Conservation (phyloP, 352 stramenopile species). For the Phytophthora citrophthora region DNA sequence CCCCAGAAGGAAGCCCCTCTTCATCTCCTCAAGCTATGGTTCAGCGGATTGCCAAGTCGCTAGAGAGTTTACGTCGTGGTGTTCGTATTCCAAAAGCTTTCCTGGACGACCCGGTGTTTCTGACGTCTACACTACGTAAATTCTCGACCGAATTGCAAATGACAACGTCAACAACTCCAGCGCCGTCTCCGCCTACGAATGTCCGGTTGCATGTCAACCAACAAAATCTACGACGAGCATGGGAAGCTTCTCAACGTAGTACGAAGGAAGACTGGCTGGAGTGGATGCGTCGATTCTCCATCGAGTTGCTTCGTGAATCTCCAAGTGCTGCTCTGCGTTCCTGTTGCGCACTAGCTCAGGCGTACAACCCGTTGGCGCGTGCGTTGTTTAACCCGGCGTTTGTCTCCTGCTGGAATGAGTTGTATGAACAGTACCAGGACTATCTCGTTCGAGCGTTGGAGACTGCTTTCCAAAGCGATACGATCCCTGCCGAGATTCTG, state of each 20-base stretch:
- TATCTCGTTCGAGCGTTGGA: slow-evolving; percentile 95
- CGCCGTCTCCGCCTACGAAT: slow-evolving; percentile 51
- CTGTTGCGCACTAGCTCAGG: slow-evolving; percentile 94
- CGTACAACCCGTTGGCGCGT: slow-evolving; percentile 96
- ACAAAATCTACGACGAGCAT: slow-evolving; percentile 91
- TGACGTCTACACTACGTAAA: slow-evolving; percentile 46
- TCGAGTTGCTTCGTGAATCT: slow-evolving; percentile 97
- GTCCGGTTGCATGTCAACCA: slow-evolving; percentile 93
- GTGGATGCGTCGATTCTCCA: slow-evolving; percentile 97
- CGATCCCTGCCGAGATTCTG: slow-evolving; percentile 96
- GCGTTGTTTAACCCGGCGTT: slow-evolving; percentile 99
- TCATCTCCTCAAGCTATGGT: slow-evolving; percentile 54
- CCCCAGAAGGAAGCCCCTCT: slow-evolving; percentile 15
- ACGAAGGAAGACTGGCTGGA: slow-evolving; percentile 96
- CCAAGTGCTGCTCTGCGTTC: slow-evolving; percentile 94
- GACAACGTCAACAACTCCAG: slow-evolving; percentile 34
- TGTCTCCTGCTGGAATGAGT: slow-evolving; percentile 98
- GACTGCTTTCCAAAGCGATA: slow-evolving; percentile 93
- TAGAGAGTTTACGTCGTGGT: slow-evolving; percentile 62
- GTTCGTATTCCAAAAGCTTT: slow-evolving; percentile 53
- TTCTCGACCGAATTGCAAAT: slow-evolving; percentile 46
- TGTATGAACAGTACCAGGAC: slow-evolving; percentile 94
- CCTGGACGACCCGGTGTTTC: slow-evolving; percentile 60
- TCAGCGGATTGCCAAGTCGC: slow-evolving; percentile 51
- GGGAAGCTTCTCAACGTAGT: slow-evolving; percentile 94